phyloP scores from a whole-genome alignment of 352 stramenopile species.

The Pythium apleroticum region DNA sequence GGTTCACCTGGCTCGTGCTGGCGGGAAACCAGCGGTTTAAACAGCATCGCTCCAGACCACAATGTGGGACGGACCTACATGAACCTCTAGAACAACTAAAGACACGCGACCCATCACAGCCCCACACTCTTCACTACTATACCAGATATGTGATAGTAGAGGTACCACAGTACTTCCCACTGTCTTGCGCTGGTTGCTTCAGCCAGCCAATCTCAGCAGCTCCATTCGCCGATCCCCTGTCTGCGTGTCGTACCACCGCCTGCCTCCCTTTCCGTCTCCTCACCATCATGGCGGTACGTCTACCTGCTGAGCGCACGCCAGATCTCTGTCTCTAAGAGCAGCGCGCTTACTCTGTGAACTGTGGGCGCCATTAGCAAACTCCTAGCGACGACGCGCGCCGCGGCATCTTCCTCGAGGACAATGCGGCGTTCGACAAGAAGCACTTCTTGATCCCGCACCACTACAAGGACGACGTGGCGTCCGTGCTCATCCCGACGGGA shows the following conservation, averaged over 20 bases:
- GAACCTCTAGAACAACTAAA: background rate
- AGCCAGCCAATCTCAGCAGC: background rate
- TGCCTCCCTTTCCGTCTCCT: background rate
- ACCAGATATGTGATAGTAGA: no score
- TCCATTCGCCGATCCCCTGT: background rate
- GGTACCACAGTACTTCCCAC: no score
- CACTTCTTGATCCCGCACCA: constrained; percentile 83
- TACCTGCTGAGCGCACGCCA: background rate
- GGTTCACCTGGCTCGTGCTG: background rate
- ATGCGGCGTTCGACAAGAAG: constrained; percentile 61
- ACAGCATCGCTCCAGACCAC: constrained; percentile 3
- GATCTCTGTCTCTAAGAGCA: background rate
- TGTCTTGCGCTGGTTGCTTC: background rate
- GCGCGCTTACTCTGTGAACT: background rate
- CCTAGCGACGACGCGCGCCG: constrained; percentile 34
- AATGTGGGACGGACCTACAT: constrained; percentile 13
- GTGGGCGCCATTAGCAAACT: constrained; percentile 10
- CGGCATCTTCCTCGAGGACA: constrained; percentile 62
- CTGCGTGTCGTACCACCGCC: constrained; percentile 2
- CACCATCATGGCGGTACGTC: constrained; percentile 25
- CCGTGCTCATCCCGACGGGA: constrained; percentile 89
- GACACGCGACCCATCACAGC: constrained; percentile 14
- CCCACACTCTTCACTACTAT: no score
- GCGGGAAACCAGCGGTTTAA: constrained; percentile 14
- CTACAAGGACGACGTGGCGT: constrained; percentile 78